phyloP scores from a whole-genome alignment of 1,139 yeast genomes.

The Pichia kudriavzevii region DNA sequence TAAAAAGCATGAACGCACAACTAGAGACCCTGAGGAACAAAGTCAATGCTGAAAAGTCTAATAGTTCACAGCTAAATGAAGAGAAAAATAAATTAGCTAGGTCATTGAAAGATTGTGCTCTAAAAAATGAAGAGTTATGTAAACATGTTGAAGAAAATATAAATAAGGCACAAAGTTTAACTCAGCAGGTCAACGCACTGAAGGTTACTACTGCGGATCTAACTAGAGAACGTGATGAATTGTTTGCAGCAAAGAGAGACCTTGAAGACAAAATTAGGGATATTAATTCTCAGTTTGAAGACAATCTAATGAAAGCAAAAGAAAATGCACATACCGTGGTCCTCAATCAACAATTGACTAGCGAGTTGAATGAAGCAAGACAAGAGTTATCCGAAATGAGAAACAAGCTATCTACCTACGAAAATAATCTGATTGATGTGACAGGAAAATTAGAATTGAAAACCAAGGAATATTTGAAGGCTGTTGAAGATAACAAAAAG shows the following conservation, averaged over 20 bases:
- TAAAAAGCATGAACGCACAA: slow-evolving; percentile 55
- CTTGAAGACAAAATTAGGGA: slow-evolving; percentile 41
- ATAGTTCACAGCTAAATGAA: slow-evolving; percentile 41
- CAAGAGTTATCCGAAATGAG: slow-evolving; percentile 34
- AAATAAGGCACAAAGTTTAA: slow-evolving; percentile 37
- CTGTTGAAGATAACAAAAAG: slow-evolving; percentile 31
- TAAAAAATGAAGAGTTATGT: slow-evolving; percentile 40
- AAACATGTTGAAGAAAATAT: slow-evolving; percentile 40
- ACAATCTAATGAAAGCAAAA: slow-evolving; percentile 32
- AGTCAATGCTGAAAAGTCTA: slow-evolving; percentile 43
- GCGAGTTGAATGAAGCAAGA: slow-evolving; percentile 32
- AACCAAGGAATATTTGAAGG: slow-evolving; percentile 23
- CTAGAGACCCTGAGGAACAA: slow-evolving; percentile 47
- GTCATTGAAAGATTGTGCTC: slow-evolving; percentile 37
- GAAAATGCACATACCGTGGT: slow-evolving; percentile 26
- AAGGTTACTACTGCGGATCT: slow-evolving; percentile 47
- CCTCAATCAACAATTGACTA: slow-evolving; percentile 31
- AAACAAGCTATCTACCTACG: slow-evolving; percentile 29
- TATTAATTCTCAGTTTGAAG: slow-evolving; percentile 39
- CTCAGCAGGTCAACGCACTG: slow-evolving; percentile 44
- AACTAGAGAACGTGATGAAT: slow-evolving; percentile 41
- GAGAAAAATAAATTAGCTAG: slow-evolving; percentile 46
- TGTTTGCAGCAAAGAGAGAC: slow-evolving; percentile 40
- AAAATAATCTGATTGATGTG: too few relatives aligned
- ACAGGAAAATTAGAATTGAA: slow-evolving; percentile 17